Evolutionary conservation across 1,284 basidiomycete genomes (phyloP), one percentile per base, ranked within the genome.

Genomic region (Termitomyces sp.): DNA sequence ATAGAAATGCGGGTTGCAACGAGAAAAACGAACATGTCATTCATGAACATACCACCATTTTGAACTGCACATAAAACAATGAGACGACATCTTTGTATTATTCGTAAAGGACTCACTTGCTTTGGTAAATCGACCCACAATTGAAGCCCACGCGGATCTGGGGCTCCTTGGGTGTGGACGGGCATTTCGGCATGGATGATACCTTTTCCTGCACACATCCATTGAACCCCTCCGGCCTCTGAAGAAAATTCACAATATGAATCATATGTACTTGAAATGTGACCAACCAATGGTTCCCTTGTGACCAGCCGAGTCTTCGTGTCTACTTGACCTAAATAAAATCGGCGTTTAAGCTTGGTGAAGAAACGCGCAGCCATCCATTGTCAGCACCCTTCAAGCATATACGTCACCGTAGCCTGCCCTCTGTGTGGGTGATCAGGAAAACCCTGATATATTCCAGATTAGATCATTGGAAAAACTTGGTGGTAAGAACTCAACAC

Each of bases 81-180:
- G 21, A 47, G 24, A 37, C 11, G 34, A 37, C 31, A 10, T n/a
- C 4, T 33, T 5, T 1, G 11, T 8, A 21, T 10, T 34, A 10
- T 34, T 21, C 11, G 26, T 8, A 30, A 7, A 30, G 24, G 10
- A 26, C 68, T 37, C 60, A 81, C 81, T 67, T 88, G 66, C 61
- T 87, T 86, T 0, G 95, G 96, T 14, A 98, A 75, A 70, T 97
- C 95, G 42, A 97, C 75, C 96, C 95, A 97, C 24, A 98, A 81
- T 64, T 98, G 95, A 37, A 98, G 74, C 6, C 93, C 95, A 28
- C 78, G 65, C 62, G 93, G 79, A 66, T 90, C 72, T 2, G 88
- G 84, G 3, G 73, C 57, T n/a, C 82, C 84, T 19, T 76, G 70
- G 5, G 73, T 82, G 58, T 89, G 86, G 4, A 92, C 75, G 2